Conservation (phyloP, 192 early-diverging fungal species). For the Rhizoclosmatium sp. region DNA sequence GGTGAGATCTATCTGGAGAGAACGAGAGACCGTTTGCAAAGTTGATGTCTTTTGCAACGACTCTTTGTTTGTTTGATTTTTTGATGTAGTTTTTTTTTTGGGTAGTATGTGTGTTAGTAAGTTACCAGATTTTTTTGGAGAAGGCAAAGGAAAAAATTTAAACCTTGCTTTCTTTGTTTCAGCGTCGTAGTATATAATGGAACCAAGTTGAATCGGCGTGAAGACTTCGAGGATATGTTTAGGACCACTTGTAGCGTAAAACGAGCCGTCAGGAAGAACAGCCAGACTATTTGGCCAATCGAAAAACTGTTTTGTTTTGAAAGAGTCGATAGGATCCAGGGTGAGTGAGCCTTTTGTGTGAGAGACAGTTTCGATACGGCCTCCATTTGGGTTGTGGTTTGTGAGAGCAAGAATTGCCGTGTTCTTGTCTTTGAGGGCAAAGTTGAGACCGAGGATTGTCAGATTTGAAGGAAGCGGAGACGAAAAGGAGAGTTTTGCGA, state of each 20-base stretch:
- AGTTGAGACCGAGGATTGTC: conserved; percentile 6
- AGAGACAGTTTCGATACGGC: conserved; percentile 14
- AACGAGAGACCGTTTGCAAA: conserved; percentile 20
- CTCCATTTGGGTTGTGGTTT: conserved; percentile 18
- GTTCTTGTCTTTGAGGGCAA: not conserved
- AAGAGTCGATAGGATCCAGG: not conserved
- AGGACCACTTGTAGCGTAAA: conserved; percentile 26
- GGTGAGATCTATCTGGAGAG: not conserved
- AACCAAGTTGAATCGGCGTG: not conserved
- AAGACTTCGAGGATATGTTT: not conserved
- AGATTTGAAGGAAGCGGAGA: not conserved
- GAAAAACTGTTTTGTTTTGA: not conserved
- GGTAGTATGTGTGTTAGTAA: not conserved
- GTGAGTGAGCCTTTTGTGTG: conserved; percentile 16
- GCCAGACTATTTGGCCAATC: conserved; percentile 5
- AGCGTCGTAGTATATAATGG: conserved; percentile 27
- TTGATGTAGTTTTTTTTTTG: too few relatives aligned
- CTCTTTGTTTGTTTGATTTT: not conserved
- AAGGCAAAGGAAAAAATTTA: too few relatives aligned
- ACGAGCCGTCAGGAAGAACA: not conserved
- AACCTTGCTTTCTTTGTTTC: conserved; percentile 3
- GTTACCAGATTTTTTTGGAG: too few relatives aligned
- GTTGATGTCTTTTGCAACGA: conserved; percentile 19
- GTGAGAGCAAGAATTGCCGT: conserved; percentile 16
- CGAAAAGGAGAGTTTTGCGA: not conserved